phyloP scores from a whole-genome alignment of 2,329 filamentous ascomycete genomes.

The Sporothrix euskadiensis region DNA sequence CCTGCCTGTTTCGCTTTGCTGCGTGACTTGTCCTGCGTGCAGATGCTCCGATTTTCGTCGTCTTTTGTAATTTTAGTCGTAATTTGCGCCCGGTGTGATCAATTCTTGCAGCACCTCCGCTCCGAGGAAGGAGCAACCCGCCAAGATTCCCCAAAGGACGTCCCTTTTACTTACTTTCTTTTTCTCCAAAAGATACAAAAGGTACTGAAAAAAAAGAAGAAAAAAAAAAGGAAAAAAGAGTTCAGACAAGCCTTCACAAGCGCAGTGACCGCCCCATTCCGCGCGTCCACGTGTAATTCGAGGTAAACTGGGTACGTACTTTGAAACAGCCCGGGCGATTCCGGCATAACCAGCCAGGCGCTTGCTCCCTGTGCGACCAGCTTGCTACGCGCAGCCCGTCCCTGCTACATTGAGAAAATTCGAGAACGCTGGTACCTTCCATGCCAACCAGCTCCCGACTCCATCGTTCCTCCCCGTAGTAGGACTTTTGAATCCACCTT shows the following conservation, averaged over 20 bases:
- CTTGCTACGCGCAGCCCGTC: not conserved
- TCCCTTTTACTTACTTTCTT: not conserved
- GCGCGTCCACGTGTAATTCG: slow-evolving; percentile 20
- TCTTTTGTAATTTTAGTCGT: not conserved
- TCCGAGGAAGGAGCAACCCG: not conserved
- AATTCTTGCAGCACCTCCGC: not conserved
- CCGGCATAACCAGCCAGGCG: slow-evolving; percentile 23
- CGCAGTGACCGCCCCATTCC: not conserved
- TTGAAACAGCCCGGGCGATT: slow-evolving; percentile 29
- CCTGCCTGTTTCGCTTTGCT: not conserved
- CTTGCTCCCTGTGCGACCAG: not conserved
- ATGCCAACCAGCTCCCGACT: slow-evolving; percentile 7
- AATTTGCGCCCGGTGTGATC: slow-evolving; percentile 1
- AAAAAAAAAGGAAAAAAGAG: not conserved
- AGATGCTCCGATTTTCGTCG: not conserved
- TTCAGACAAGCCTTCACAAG: not conserved
- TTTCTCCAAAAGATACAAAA: not conserved
- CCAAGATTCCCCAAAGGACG: not conserved
- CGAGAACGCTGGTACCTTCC: slow-evolving; percentile 18
- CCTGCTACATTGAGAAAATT: slow-evolving; percentile 20
- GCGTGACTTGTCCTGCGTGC: not conserved
- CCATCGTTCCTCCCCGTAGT: not conserved
- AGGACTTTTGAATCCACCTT: not conserved
- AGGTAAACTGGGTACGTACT: too few relatives aligned
- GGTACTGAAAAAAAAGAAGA: not conserved